Conservation (phyloP, 305 asterid genomes). For the Rubia peregrina region DNA sequence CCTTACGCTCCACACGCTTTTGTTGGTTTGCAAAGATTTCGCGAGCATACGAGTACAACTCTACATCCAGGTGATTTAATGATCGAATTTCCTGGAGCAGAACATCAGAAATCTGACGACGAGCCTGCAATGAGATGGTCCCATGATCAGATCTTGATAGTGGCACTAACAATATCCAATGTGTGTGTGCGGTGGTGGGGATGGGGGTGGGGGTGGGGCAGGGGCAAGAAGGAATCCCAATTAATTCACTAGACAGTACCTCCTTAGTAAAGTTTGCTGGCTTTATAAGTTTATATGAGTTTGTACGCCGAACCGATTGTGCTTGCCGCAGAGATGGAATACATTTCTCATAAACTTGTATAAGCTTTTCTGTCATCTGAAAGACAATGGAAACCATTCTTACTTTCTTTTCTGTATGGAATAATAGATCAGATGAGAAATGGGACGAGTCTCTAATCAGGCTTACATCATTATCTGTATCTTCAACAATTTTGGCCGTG, state of each 20-base stretch:
- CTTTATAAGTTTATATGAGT: slow-evolving; percentile 52
- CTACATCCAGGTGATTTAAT: slow-evolving; percentile 65
- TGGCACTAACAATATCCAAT: neutral
- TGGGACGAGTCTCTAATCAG: neutral
- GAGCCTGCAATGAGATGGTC: slow-evolving; percentile 42
- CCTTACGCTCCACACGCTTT: slow-evolving; percentile 26
- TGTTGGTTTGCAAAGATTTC: slow-evolving; percentile 56
- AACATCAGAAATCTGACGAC: slow-evolving; percentile 44
- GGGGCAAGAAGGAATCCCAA: neutral
- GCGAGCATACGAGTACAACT: slow-evolving; percentile 70
- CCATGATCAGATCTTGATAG: neutral
- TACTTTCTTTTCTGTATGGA: neutral
- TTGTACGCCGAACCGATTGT: slow-evolving; percentile 53
- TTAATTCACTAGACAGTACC: slow-evolving; percentile 30
- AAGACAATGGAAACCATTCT: slow-evolving; percentile 19
- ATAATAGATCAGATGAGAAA: neutral
- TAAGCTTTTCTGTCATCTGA: slow-evolving; percentile 60
- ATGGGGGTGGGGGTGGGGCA: too few relatives aligned
- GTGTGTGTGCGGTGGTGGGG: too few relatives aligned
- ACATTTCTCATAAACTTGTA: slow-evolving; percentile 61
- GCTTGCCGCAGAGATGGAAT: slow-evolving; percentile 36
- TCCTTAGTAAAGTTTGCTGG: slow-evolving; percentile 87
- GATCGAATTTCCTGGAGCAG: slow-evolving; percentile 58
- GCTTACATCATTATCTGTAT: slow-evolving; percentile 43
- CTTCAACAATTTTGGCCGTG: slow-evolving; percentile 33